Evolutionary conservation across 2,329 filamentous ascomycete species (phyloP).

Genomic region (Hypoxylon sp.): DNA sequence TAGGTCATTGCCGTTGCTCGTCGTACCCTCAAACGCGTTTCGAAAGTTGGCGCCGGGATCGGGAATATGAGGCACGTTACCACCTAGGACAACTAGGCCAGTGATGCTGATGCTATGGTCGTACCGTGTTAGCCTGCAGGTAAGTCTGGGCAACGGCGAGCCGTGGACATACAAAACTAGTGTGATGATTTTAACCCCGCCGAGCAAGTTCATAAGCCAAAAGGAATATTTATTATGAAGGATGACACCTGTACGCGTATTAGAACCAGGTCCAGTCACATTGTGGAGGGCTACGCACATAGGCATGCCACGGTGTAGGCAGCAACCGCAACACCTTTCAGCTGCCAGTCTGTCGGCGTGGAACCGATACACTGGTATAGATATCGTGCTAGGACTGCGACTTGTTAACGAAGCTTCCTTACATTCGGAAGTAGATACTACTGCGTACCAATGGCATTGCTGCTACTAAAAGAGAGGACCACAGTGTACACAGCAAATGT

Average conservation of each 20-base stretch:
- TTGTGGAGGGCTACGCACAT: slow-evolving; percentile 49
- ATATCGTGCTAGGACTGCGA: slow-evolving; percentile 66
- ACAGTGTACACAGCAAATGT: slow-evolving; percentile 63
- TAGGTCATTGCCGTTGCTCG: slow-evolving; percentile 53
- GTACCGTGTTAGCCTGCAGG: neutral
- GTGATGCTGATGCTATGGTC: slow-evolving; percentile 58
- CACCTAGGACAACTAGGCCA: slow-evolving; percentile 69
- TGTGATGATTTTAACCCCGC: slow-evolving; percentile 66
- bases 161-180: slow-evolving; percentile 58
- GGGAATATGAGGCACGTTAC: slow-evolving; percentile 55
- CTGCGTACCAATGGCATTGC: slow-evolving; percentile 60
- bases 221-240: slow-evolving; percentile 66
- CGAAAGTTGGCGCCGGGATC: slow-evolving; percentile 63
- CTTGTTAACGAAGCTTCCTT: neutral
- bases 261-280: neutral
- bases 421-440: neutral
- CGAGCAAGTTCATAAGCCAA: slow-evolving; percentile 63
- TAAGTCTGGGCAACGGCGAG: neutral
- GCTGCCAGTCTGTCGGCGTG: slow-evolving; percentile 65
- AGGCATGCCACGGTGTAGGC: slow-evolving; percentile 67
- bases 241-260: slow-evolving; percentile 47
- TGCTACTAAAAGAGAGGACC: slow-evolving; percentile 64
- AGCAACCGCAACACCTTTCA: slow-evolving; percentile 71
- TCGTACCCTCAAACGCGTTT: slow-evolving; percentile 60
- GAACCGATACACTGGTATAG: slow-evolving; percentile 64